Conservation (phyloP, 2,329 filamentous ascomycete species). For the Fusarium nygamai region DNA sequence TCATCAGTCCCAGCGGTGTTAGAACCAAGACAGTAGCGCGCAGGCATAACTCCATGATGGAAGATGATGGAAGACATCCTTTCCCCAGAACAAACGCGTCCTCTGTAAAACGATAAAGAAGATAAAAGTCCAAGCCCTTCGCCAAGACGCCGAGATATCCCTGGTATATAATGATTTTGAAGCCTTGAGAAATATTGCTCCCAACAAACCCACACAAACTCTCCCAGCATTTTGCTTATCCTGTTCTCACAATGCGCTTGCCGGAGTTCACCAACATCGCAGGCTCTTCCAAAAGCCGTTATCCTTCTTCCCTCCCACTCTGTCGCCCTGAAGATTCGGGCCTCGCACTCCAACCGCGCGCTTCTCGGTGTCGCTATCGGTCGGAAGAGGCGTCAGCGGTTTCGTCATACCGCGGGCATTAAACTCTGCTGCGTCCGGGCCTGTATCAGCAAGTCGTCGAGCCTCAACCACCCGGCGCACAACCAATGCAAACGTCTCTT, state of each 20-base stretch:
- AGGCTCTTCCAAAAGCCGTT: constrained; percentile 66
- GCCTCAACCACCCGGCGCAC: constrained; percentile 70
- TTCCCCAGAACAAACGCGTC: constrained; percentile 23
- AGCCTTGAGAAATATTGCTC: constrained; percentile 29
- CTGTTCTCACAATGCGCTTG: background rate
- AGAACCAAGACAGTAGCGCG: constrained; percentile 17
- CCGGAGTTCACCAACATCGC: constrained; percentile 63
- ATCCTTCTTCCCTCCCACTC: constrained; percentile 52
- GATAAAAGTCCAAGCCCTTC: constrained; percentile 28
- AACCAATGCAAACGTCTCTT: constrained; percentile 84
- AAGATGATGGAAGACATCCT: constrained; percentile 15
- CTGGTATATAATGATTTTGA: constrained; percentile 44
- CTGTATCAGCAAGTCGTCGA: constrained; percentile 61
- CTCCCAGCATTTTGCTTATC: background rate
- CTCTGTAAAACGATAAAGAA: constrained; percentile 9
- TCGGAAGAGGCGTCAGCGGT: constrained; percentile 64
- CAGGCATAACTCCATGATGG: constrained; percentile 32
- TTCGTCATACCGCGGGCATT: constrained; percentile 66
- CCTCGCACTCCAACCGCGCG: constrained; percentile 58
- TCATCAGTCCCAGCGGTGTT: constrained; percentile 11
- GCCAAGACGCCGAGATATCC: constrained; percentile 43
- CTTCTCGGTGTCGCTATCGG: constrained; percentile 54
- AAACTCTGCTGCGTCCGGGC: constrained; percentile 53
- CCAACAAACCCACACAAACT: constrained; percentile 15
- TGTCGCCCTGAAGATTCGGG: constrained; percentile 55